Evolutionary conservation across 164 flowering plant genomes (phyloP), one percentile per base, ranked within the genome.

Genomic region (Chloranthus sessilifolius): DNA sequence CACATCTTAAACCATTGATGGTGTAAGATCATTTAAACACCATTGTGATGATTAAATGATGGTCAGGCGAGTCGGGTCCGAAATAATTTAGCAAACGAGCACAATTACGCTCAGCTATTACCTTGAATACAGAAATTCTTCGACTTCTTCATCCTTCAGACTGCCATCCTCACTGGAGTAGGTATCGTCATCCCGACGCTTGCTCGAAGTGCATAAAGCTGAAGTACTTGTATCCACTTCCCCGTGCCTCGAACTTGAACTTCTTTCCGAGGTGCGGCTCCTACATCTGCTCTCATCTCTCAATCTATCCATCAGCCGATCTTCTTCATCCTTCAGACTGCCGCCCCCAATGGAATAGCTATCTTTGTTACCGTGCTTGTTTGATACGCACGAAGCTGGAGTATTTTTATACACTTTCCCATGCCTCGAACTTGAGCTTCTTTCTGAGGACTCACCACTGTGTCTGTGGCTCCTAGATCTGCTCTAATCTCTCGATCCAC

Each of bases 71-170:
- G n/a, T n/a, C n/a, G n/a, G n/a, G n/a, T n/a, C n/a, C n/a, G n/a
- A n/a, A n/a, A n/a, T n/a, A n/a, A n/a, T n/a, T n/a, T n/a, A n/a
- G 15, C 9, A 35, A 12, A 31, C 21, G 11, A 19, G 23, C 9
- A 24, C 0, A 44, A 1, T 21, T 10, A 55, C 12, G 8, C 27
- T 42, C 1, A 31, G 28, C 10, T 20, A 30, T 53, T 15, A 82
- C 98, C 94, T 85, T 55, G 92, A 83, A 40, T 71, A 74, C 28
- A 92, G 64, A 65, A 92, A 92, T 53, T 77, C 72, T 59, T 85
- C 88, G 26, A 92, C 39, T 36, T 92, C 96, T 47, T 81, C 85
- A 56, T 92, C 91, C 61, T 61, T 68, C 61, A 84, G 69, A 28
- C 91, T 79, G 41, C 63, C 79, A 52, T 67, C 83, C 7, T 70